phyloP scores from a whole-genome alignment of 805 yeast species.

The Candida sonorensis region DNA sequence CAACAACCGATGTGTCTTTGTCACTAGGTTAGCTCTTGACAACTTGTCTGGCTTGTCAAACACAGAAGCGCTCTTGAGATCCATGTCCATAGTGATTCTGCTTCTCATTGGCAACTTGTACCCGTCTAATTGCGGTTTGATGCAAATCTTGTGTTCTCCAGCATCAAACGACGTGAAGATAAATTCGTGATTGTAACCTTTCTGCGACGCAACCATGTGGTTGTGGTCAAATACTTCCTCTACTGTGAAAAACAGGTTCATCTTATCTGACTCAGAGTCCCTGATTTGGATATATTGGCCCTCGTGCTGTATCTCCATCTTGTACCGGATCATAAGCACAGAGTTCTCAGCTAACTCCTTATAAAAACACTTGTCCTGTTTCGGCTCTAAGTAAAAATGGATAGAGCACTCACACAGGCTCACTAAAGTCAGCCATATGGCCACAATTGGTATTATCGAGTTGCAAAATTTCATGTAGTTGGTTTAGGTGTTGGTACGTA shows the following conservation, averaged over 20 bases:
- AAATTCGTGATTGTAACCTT: constrained; percentile 52
- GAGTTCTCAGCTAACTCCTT: constrained; percentile 47
- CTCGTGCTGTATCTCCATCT: constrained; percentile 32
- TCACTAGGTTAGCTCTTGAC: constrained; percentile 35
- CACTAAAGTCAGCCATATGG: not conserved
- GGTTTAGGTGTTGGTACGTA: too few species aligned
- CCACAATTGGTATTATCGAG: too few species aligned
- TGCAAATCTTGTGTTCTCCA: constrained; percentile 82
- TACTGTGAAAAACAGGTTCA: constrained; percentile 18
- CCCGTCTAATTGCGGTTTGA: constrained; percentile 34
- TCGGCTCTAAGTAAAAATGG: constrained; percentile 46
- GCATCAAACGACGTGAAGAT: constrained; percentile 75
- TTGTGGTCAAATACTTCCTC: constrained; percentile 75
- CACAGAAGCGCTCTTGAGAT: constrained; percentile 56
- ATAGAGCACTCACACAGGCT: constrained; percentile 18
- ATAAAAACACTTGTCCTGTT: constrained; percentile 48
- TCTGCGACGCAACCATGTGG: constrained; percentile 70
- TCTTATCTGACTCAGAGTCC: constrained; percentile 2
- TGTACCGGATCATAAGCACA: constrained; percentile 42
- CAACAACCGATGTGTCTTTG: constrained; percentile 50
- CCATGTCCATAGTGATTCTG: constrained; percentile 61
- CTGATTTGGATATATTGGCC: constrained; percentile 1
- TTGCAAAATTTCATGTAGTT: too few species aligned
- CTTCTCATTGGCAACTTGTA: constrained; percentile 42
- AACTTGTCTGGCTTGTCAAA: constrained; percentile 52